Evolutionary conservation across 1,284 basidiomycete species (phyloP).

Genomic region (Puccinia polysora): DNA sequence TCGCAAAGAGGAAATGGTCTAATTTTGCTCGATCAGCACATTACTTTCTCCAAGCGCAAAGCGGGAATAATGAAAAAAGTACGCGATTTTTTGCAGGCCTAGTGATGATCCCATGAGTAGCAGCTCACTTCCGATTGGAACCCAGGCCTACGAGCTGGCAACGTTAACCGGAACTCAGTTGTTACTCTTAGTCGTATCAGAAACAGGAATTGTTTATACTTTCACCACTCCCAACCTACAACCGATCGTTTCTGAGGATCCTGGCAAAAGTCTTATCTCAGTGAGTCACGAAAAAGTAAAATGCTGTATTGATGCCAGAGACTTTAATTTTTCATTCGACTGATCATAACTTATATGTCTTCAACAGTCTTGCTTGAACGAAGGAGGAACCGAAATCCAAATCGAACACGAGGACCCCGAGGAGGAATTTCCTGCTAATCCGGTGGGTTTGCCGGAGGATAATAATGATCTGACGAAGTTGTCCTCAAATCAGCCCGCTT

Average conservation of each 20-base stretch:
- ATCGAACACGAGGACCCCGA: conserved; percentile 36
- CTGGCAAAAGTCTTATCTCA: conserved; percentile 96
- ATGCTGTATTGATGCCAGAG: not conserved
- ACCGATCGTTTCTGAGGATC: conserved; percentile 90
- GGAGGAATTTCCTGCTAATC: conserved; percentile 4
- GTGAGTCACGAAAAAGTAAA: conserved; percentile 56
- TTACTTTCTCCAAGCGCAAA: conserved; percentile 99
- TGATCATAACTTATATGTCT: no score
- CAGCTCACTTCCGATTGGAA: conserved; percentile 11
- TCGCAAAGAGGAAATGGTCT: not conserved
- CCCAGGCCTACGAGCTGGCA: conserved; percentile 90
- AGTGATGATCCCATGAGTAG: not conserved
- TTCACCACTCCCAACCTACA: conserved; percentile 97
- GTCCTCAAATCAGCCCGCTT: not conserved
- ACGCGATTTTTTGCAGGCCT: conserved; percentile 54
- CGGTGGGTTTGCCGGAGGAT: not conserved
- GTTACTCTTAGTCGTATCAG: conserved; percentile 90
- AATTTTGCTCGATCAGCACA: conserved; percentile 60
- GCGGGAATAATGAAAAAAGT: conserved; percentile 99
- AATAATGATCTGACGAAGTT: conserved; percentile 8
- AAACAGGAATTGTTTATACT: conserved; percentile 95
- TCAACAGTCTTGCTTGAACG: conserved; percentile 25
- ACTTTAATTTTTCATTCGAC: no score
- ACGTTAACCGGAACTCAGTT: conserved; percentile 97
- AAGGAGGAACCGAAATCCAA: conserved; percentile 28